Base-by-base conservation (phyloP, 148 eudicot genomes). In the Silene latifolia region DNA sequence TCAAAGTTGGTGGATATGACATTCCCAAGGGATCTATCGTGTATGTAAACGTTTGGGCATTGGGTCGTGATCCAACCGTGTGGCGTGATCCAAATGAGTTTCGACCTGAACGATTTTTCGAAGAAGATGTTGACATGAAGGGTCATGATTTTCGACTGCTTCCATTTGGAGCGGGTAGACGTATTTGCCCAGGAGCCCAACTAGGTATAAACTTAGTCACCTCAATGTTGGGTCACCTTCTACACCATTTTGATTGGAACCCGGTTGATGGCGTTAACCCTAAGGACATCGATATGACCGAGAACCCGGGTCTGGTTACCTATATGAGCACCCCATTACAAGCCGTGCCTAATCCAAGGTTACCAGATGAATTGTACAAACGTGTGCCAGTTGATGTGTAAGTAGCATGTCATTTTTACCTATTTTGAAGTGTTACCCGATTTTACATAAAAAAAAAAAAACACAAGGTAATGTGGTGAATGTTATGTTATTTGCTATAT, bases 171-270 rank as follows among this genome's bases (percentile, higher is more conserved):
- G 90, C 95, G 0, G 97, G 97, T 18, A 81, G 95, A 70, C 80
- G 97, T 6, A 83, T 90, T 3, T 92, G 97, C 70, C 97, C 97
- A 0, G 95, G 97, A 20, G 82, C 97, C 13, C 93, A 90, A 57
- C 83, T 92, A 25, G 97, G 88, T 5, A 87, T 90, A 63, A 85
- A 90, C 76, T 74, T 90, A 88, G 91, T 90, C 32, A 87, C 89
- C 5, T 90, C 93, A 0, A 90, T 88, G 93, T 53, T 92, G 53
- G 95, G 95, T 42, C 97, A 90, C 62, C 80, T 90, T 59, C 64
- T 92, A 78, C 95, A 92, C 80, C 93, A 90, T 62, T 92, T 92
- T 32, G 69, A 61, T 8, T 92, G 93, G 97, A 76, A 78, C 20
- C 90, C 86, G 9, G 79, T 82, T 0, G 79, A 80, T 10, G 93